These are phyloP conservation scores for Paracamarosporium sp. DNA, from an alignment of 2,329 filamentous ascomycete species.

Conservation along the genomic window DNA sequence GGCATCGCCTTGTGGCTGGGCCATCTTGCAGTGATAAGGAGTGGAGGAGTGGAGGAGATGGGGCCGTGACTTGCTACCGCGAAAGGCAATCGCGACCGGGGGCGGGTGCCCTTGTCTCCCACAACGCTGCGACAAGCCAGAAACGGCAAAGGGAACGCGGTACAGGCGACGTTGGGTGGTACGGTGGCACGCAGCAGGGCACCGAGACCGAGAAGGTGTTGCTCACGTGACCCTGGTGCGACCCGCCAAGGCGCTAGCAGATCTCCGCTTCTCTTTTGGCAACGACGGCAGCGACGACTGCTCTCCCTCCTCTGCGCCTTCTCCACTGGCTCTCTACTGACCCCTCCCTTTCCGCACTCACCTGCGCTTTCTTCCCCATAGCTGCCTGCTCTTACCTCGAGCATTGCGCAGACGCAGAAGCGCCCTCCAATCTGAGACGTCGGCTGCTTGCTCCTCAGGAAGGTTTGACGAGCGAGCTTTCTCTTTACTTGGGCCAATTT, in stretches of 20 bases:
- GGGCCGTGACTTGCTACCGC: not conserved
- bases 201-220: not conserved
- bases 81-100: constrained; percentile 7
- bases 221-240: constrained; percentile 9
- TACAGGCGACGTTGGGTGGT: not conserved
- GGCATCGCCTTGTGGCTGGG: constrained; percentile 19
- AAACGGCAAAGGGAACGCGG: not conserved
- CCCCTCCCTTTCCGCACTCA: constrained; percentile 23
- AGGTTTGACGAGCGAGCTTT: constrained; percentile 50
- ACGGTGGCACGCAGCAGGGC: not conserved
- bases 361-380: constrained; percentile 21
- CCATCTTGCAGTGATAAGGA: constrained; percentile 26
- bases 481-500: constrained; percentile 45
- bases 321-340: constrained; percentile 21
- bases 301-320: constrained; percentile 23
- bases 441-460: constrained; percentile 34
- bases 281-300: constrained; percentile 17
- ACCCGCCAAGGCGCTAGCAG: constrained; percentile 28
- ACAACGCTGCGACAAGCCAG: not conserved
- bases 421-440: constrained; percentile 28
- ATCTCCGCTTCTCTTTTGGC: constrained; percentile 24
- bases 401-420: constrained; percentile 25
- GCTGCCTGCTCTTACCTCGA: constrained; percentile 20
- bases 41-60: not conserved
- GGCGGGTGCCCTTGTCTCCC: not conserved